phyloP scores from a whole-genome alignment of 257 asterid genomes.

The Sherardia arvensis region DNA sequence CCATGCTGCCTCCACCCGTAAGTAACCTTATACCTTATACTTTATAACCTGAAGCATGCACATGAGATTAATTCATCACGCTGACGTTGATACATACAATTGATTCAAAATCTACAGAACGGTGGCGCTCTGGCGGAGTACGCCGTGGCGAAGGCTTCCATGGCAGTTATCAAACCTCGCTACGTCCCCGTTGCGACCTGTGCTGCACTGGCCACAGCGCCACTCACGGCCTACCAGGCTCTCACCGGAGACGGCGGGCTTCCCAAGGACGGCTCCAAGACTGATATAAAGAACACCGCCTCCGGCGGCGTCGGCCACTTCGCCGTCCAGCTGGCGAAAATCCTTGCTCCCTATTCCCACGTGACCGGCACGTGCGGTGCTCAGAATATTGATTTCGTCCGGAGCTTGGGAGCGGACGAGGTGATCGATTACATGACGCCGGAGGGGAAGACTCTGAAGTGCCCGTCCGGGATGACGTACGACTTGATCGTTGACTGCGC shows the following conservation, averaged over 20 bases:
- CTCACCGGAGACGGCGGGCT: constrained; percentile 35
- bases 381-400: constrained; percentile 46
- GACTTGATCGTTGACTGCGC: constrained; percentile 48
- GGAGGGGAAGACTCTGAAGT: constrained; percentile 46
- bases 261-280: constrained; percentile 26
- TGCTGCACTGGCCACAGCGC: constrained; percentile 49
- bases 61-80: neutral
- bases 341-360: constrained; percentile 24
- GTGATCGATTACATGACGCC: constrained; percentile 60
- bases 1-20: constrained; percentile 26
- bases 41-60: neutral
- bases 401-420: constrained; percentile 66
- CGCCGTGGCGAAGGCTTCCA: constrained; percentile 37
- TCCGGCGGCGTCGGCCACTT: constrained; percentile 75
- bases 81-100: neutral
- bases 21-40: neutral
- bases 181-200: constrained; percentile 46
- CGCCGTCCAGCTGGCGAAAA: constrained; percentile 64
- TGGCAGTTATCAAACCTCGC: constrained; percentile 36
- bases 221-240: constrained; percentile 47
- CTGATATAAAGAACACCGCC: constrained; percentile 39
- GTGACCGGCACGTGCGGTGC: constrained; percentile 82
- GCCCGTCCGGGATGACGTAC: constrained; percentile 61
- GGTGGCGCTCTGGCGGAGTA: constrained; percentile 70
- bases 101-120: constrained; percentile 20